phyloP scores from a whole-genome alignment of 2,329 filamentous ascomycete species.

The Fusarium phyllophilum region DNA sequence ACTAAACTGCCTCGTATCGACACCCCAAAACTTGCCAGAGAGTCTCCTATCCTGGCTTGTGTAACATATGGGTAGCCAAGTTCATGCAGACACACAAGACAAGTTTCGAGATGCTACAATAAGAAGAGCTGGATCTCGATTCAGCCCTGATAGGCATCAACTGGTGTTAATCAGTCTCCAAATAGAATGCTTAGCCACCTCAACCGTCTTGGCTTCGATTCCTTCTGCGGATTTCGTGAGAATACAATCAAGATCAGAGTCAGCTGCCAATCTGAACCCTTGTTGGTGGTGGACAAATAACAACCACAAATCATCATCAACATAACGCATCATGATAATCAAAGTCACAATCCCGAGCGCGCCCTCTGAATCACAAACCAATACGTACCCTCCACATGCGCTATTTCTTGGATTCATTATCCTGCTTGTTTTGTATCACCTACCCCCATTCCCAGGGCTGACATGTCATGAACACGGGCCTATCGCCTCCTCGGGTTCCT shows the following conservation, averaged over 20 bases:
- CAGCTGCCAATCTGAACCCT: slow-evolving; percentile 8
- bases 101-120: slow-evolving; percentile 20
- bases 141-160: not conserved
- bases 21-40: not conserved
- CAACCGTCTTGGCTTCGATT: not conserved
- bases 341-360: slow-evolving; percentile 5
- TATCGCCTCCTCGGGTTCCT: slow-evolving; percentile 46
- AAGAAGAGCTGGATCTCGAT: slow-evolving; percentile 27
- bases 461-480: slow-evolving; percentile 27
- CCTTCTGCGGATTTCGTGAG: not conserved
- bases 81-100: slow-evolving; percentile 18
- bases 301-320: slow-evolving; percentile 7
- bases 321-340: slow-evolving; percentile 6
- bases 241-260: not conserved
- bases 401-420: slow-evolving; percentile 26
- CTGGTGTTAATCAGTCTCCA: not conserved
- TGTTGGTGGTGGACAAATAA: slow-evolving; percentile 12
- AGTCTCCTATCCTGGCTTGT: slow-evolving; percentile 4
- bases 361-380: slow-evolving; percentile 11
- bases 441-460: slow-evolving; percentile 8
- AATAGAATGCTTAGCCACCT: slow-evolving; percentile 10
- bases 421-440: not conserved
- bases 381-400: slow-evolving; percentile 30
- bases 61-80: slow-evolving; percentile 15
- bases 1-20: not conserved